These are phyloP conservation scores for Picea sitchensis DNA, from an alignment of 75 land plant species.

Conservation along the genomic window DNA sequence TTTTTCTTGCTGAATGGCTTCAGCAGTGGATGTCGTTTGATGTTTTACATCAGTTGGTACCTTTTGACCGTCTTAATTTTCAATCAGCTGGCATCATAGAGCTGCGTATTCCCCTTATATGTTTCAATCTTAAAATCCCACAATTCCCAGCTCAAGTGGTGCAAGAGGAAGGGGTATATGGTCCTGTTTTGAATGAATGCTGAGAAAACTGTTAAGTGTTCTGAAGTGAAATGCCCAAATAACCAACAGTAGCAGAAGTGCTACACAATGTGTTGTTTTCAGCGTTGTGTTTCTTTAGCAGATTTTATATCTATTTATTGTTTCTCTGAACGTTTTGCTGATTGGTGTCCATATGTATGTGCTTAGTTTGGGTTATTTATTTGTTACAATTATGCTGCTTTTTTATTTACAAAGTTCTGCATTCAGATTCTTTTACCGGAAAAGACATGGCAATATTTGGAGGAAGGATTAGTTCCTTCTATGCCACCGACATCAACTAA, in stretches of 20 bases:
- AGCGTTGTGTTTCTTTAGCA: not conserved
- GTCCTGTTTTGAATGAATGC: too few species aligned
- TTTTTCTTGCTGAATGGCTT: too few species aligned
- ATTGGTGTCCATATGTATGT: not conserved
- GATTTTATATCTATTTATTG: not conserved
- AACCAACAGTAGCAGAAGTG: not conserved
- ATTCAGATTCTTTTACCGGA: slow-evolving; percentile 66
- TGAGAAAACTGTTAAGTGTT: too few species aligned
- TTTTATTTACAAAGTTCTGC: not conserved
- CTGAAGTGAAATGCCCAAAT: not conserved
- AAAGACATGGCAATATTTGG: slow-evolving; percentile 74
- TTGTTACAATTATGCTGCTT: not conserved
- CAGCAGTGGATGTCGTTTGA: too few species aligned
- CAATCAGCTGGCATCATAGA: too few species aligned
- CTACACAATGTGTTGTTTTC: not conserved
- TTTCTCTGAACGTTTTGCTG: not conserved
- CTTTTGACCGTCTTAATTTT: too few species aligned
- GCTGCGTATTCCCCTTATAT: too few species aligned
- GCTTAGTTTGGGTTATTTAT: not conserved
- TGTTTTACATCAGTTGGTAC: too few species aligned
- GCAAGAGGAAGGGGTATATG: too few species aligned
- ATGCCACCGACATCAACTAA: slow-evolving; percentile 39
- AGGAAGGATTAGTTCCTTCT: slow-evolving; percentile 84
- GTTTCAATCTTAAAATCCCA: too few species aligned
- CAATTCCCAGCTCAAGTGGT: too few species aligned